Evolutionary conservation across 78 protist genomes (phyloP).

Genomic region (Polysphondylium violaceum): DNA sequence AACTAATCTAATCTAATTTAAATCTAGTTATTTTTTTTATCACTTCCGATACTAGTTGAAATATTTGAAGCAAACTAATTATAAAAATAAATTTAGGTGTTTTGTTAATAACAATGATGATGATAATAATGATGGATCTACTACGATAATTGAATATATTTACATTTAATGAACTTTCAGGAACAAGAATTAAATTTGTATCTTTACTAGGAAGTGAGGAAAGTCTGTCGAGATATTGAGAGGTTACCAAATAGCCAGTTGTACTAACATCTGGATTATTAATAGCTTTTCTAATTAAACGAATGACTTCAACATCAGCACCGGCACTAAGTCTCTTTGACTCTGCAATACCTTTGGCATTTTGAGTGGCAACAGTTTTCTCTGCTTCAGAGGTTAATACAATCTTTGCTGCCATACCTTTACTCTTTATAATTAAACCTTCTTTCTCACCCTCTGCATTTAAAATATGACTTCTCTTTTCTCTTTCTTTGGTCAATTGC

Average conservation of each 20-base stretch:
- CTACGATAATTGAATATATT: too few species aligned
- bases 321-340: not conserved
- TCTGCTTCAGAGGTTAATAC: conserved; percentile 17
- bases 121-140: too few species aligned
- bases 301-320: conserved; percentile 11
- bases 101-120: too few species aligned
- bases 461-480: conserved; percentile 13
- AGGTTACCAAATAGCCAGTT: conserved; percentile 9
- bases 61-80: too few species aligned
- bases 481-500: conserved; percentile 19
- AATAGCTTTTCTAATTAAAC: conserved; percentile 9
- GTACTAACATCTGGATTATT: conserved; percentile 13
- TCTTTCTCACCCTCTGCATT: conserved; percentile 31
- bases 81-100: too few species aligned
- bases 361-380: conserved; percentile 15
- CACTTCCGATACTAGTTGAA: too few species aligned
- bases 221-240: conserved; percentile 4
- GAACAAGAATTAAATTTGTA: not conserved
- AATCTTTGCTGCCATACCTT: conserved; percentile 12
- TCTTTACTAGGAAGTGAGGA: not conserved
- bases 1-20: too few species aligned
- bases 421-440: conserved; percentile 13
- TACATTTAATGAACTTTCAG: conserved; percentile 24
- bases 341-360: conserved; percentile 24
- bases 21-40: too few species aligned